Evolutionary conservation across 192 early-diverging fungal genomes (phyloP), one percentile per base, ranked within the genome.

Genomic region (Backusella liffmaniae): DNA sequence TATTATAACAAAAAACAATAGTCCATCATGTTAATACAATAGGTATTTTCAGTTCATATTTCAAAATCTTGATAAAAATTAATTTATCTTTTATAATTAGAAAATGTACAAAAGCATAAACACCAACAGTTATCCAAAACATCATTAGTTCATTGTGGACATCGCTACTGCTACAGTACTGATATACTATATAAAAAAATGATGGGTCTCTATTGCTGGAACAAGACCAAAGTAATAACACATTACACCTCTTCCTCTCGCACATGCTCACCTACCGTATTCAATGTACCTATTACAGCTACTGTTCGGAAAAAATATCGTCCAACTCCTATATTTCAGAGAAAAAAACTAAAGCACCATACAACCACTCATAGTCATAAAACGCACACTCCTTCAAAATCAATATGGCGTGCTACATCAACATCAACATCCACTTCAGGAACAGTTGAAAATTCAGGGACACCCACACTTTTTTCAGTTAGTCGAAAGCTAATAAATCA

Each of bases 281-380:
- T 62, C 29, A 62, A 62, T 10, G 56, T 62, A 30, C 56, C 56
- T 12, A 62, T 62, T 29, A 62, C 56, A 62, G 6, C 56, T 62
- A 62, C 56, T 13, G 56, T 62, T 62, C 56, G 26, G 29, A 62
- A 62, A 29, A 62, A 62, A 62, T 62, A 62, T 62, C 56, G 56
- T 0, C 56, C 56, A 8, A 62, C 56, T 62, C 56, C 56, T 62
- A 26, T 62, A 62, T 62, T 62, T 29, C 56, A 62, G 21, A 62
- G 56, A 26, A 62, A 62, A 62, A 62, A 62, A 62, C 23, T 62
- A 62, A 62, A 62, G 23, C 56, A 62, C 12, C 56, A 26, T 12
- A 13, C 56, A 29, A 62, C 56, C 26, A 62, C 23, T 26, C 21
- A 3, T 3, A 5, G 2, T 62, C 56, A 29, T 26, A 62, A 29